These are phyloP conservation scores for Phytopythium kandeliae DNA, from an alignment of 352 stramenopile species.

Conservation along the genomic window DNA sequence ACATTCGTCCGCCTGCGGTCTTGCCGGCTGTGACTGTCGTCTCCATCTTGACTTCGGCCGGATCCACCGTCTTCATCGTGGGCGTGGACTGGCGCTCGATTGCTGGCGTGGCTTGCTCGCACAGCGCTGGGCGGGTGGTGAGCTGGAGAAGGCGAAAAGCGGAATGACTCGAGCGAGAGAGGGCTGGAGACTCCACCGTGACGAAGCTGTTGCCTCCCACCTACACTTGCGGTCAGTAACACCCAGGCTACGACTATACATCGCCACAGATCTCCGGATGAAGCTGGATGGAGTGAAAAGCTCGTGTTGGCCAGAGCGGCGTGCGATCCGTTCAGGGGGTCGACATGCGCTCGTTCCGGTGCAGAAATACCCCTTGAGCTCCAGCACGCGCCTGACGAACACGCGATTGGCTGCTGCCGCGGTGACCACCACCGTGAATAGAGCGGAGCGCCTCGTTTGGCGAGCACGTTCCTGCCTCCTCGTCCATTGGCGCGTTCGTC, in stretches of 20 bases:
- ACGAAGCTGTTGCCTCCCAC: too few species aligned
- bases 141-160: conserved; percentile 14
- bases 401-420: not conserved
- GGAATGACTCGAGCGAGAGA: conserved; percentile 13
- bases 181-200: too few species aligned
- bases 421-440: not conserved
- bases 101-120: not conserved
- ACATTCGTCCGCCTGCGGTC: not conserved
- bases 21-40: not conserved
- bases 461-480: conserved; percentile 4
- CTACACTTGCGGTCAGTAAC: too few species aligned
- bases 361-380: not conserved
- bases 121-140: conserved; percentile 9
- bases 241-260: too few species aligned
- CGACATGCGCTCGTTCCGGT: not conserved
- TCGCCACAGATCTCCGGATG: too few species aligned
- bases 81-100: not conserved
- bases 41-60: conserved; percentile 41
- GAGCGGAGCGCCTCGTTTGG: too few species aligned
- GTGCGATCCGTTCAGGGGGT: not conserved
- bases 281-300: too few species aligned
- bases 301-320: too few species aligned
- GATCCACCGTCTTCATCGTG: conserved; percentile 33
- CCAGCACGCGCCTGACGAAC: not conserved
- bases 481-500: not conserved